Evolutionary conservation across 768 basidiomycete genomes (phyloP), one percentile per base, ranked within the genome.

Genomic region (Ramaria sp.): DNA sequence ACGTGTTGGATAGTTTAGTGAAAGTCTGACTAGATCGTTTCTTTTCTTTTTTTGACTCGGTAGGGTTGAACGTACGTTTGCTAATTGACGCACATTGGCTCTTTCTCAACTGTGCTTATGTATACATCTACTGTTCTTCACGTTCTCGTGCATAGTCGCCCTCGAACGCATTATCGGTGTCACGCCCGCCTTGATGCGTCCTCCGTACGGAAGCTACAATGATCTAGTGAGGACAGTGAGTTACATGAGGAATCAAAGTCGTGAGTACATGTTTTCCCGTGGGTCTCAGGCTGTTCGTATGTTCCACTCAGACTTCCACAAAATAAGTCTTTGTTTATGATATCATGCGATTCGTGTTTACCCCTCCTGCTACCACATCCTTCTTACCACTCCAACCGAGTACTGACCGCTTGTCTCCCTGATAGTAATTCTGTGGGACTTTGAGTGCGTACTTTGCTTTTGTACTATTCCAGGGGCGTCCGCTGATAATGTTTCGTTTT

Each of bases 161-260:
- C 60, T 76, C 7, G 63, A 68, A 41, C 72, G 69, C 58, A 76
- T 78, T 42, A 57, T 70, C 19, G 75, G 77, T 34, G 72, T 72
- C 57, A 61, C 62, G 1, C 77, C 76, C 7, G 75, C 75, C 24
- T 73, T 78, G 58, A 74, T 76, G 74, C n/a, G n/a, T n/a, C n/a
- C n/a, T n/a, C n/a, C n/a, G n/a, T n/a, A n/a, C n/a, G n/a, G n/a
- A n/a, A n/a, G 67, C 49, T 73, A 70, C 66, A 76, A 76, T 58
- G 59, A 72, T 48, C 59, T 67, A n/a, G 73, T 76, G 17, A 63
- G 61, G 1, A 53, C 67, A 4, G 71, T 70, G 7, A 66, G 75
- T 11, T 64, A 19, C 17, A 30, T 54, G 20, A 56, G 62, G 33
- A 62, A 62, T 52, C 62, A 62, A 46, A 59, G 50, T 30, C 17